Percentiles rank a stretch among this genome's conserved stretches.
These are phyloP conservation scores for Paecilomyces formosus DNA, from an alignment of 2,329 filamentous ascomycete genomes.

Conservation along the genomic window DNA sequence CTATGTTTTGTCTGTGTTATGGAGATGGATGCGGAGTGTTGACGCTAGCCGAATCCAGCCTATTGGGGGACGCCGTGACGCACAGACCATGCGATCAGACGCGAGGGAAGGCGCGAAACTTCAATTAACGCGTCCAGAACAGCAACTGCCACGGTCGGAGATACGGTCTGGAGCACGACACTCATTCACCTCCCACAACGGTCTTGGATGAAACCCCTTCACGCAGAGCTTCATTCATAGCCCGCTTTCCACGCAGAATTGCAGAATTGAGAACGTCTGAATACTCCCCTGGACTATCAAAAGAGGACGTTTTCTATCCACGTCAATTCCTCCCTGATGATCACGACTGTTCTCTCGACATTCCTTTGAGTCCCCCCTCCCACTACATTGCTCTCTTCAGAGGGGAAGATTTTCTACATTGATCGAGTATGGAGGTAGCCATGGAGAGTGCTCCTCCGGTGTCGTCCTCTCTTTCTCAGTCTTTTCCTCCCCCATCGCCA, in stretches of 20 bases:
- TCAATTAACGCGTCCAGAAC: slow-evolving; percentile 14
- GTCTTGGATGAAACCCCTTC: background rate
- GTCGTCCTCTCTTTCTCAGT: slow-evolving; percentile 11
- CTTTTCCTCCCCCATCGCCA: slow-evolving; percentile 10
- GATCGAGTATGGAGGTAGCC: slow-evolving; percentile 6
- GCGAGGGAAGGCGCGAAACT: slow-evolving; percentile 7
- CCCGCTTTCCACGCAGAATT: background rate
- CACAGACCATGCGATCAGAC: background rate
- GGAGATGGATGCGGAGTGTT: slow-evolving; percentile 9
- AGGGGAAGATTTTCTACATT: background rate
- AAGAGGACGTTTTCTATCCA: background rate
- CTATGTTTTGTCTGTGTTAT: too few relatives aligned
- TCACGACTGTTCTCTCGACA: background rate
- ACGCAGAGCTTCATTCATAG: background rate
- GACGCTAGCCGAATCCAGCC: background rate
- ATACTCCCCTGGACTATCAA: background rate
- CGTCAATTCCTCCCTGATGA: background rate
- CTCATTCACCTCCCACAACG: background rate
- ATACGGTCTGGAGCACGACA: background rate
- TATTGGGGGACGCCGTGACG: background rate
- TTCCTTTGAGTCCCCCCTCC: background rate
- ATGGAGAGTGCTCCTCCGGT: slow-evolving; percentile 16
- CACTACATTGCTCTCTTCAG: background rate
- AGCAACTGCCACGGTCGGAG: background rate
- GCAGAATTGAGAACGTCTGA: background rate